These are phyloP conservation scores for Paramarasmius palmivorus DNA, from an alignment of 1,284 basidiomycete genomes.

Conservation along the genomic window DNA sequence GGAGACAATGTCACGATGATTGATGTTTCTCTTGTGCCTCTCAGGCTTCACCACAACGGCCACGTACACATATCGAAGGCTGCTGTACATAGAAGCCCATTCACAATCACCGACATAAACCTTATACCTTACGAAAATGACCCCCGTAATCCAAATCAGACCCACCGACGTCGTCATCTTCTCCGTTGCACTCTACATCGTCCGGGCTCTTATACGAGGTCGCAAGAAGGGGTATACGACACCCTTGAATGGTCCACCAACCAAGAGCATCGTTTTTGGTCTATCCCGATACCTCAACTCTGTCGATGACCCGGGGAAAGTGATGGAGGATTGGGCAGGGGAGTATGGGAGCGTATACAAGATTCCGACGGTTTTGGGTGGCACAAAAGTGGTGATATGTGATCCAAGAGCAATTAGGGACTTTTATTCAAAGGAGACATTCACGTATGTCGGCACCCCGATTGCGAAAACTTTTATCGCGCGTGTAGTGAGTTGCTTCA, in stretches of 20 bases:
- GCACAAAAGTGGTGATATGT: conserved; percentile 40
- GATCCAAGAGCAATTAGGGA: conserved; percentile 58
- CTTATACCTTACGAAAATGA: too few relatives aligned
- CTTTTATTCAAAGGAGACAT: conserved; percentile 50
- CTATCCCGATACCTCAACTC: conserved; percentile 26
- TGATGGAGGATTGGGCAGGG: conserved; percentile 43
- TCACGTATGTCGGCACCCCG: conserved; percentile 43
- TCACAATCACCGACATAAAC: too few relatives aligned
- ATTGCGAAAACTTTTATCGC: conserved; percentile 39
- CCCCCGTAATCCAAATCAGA: too few relatives aligned
- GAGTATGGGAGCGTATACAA: conserved; percentile 50
- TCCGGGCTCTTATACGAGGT: neutral
- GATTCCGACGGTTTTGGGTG: conserved; percentile 41
- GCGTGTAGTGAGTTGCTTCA: conserved; percentile 35
- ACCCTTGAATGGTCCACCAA: conserved; percentile 33
- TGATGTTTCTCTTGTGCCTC: too few relatives aligned
- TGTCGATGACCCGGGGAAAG: conserved; percentile 27
- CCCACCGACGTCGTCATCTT: neutral
- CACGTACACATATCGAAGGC: neutral
- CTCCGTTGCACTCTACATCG: neutral
- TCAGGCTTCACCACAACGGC: neutral
- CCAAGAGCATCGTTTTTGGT: conserved; percentile 37
- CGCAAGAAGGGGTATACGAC: conserved; percentile 15
- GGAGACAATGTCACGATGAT: too few relatives aligned
- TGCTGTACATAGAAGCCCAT: too few relatives aligned